Conservation (phyloP, 148 eudicot species). For the Rhododendron vialii region DNA sequence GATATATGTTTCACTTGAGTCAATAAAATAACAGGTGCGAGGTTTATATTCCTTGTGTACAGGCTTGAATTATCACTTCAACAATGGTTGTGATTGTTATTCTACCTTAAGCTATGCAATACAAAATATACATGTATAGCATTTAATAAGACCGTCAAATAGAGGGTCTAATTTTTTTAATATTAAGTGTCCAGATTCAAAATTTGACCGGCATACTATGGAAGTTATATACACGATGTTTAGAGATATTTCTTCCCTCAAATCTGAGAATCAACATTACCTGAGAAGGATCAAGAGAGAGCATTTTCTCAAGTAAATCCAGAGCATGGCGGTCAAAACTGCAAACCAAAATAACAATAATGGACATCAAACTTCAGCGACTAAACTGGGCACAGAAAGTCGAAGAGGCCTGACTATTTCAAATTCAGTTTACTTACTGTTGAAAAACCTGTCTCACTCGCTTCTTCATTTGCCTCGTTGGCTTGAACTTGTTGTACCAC, state of each 20-base stretch:
- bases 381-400: not conserved
- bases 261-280: constrained; percentile 25
- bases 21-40: not conserved
- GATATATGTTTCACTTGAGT: not conserved
- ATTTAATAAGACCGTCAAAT: not conserved
- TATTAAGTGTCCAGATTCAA: not conserved
- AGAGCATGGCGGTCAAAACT: constrained; percentile 76
- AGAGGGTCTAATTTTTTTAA: not conserved
- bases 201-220: not conserved
- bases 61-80: not conserved
- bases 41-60: not conserved
- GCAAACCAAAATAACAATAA: constrained; percentile 10
- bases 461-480: constrained; percentile 54
- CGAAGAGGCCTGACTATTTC: not conserved
- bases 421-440: constrained; percentile 39
- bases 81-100: not conserved
- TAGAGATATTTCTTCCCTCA: not conserved
- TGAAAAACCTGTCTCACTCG: constrained; percentile 69
- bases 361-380: constrained; percentile 1
- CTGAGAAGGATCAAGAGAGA: constrained; percentile 78
- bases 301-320: constrained; percentile 75
- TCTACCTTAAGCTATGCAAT: not conserved
- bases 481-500: constrained; percentile 79
- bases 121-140: not conserved
- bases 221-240: not conserved